phyloP scores from a whole-genome alignment of 2,329 filamentous ascomycete genomes.

The Ilyonectria destructans region DNA sequence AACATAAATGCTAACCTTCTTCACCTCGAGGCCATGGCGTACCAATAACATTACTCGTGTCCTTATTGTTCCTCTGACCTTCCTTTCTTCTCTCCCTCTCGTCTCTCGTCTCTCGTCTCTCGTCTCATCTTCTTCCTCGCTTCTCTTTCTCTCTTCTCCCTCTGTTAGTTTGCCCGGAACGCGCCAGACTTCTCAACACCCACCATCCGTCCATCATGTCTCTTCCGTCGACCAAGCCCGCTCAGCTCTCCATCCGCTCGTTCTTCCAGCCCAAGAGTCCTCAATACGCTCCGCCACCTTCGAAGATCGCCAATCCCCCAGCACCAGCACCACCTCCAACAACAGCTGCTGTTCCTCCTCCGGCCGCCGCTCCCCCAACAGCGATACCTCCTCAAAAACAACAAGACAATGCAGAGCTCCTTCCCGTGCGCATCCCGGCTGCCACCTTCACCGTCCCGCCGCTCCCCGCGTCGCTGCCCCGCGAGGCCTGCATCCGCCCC shows the following conservation, averaged over 20 bases:
- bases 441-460: conserved; percentile 47
- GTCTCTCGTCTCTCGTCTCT: conserved; percentile 1
- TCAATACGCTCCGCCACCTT: conserved; percentile 56
- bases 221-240: conserved; percentile 57
- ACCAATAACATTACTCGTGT: conserved; percentile 9
- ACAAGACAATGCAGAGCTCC: conserved; percentile 46
- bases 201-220: conserved; percentile 53
- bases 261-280: conserved; percentile 71
- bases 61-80: not conserved
- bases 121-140: conserved; percentile 8
- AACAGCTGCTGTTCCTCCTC: conserved; percentile 16
- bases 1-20: conserved; percentile 18
- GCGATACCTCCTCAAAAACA: conserved; percentile 39
- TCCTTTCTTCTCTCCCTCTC: conserved; percentile 1
- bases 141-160: conserved; percentile 19
- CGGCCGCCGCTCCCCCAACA: conserved; percentile 32
- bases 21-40: conserved; percentile 17
- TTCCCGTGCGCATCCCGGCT: conserved; percentile 14
- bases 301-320: conserved; percentile 40
- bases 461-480: conserved; percentile 57
- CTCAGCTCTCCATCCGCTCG: conserved; percentile 73
- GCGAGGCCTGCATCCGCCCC: conserved; percentile 68
- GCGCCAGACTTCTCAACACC: not conserved
- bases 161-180: not conserved
- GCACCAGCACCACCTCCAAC: conserved; percentile 41